Base-by-base conservation (phyloP, 140 eudicot genomes). In the Oenanthe javanica region DNA sequence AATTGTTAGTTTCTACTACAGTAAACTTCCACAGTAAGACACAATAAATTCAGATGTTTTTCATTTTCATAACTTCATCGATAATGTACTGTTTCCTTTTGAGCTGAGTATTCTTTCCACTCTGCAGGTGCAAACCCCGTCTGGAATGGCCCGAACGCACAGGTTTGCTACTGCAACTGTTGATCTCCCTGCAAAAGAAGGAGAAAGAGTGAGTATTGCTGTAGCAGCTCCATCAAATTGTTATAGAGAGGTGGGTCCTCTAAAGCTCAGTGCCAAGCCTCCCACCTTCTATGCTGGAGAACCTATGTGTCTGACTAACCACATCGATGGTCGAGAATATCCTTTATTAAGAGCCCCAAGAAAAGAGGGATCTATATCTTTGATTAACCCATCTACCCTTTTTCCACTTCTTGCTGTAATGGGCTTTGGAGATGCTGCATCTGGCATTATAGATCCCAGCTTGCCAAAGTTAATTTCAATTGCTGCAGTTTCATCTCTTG, bases 141-240 rank as follows among this genome's bases (percentile, higher is more conserved):
- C 97, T 83, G 97, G 97, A 78, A 77, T 79, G 83, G 99, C 98
- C 50, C 89, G 98, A 82, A 96, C 99, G 23, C 91, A 96, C 84
- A 91, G 89, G 63, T 96, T 96, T 86, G 99, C 99, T 23, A 96
- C 99, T 82, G 91, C 91, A 87, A 88, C 99, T 83, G 93, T 89
- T 78, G 96, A 96, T 78, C 93, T 96, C 71, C 99, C 98, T 71
- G 99, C 97, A 79, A 93, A 89, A 82, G 86, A 88, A 88, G 99
- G 99, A 63, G 99, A 96, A 81, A 93, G 98, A 72, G 97, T 96
- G 40, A 96, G 98, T 80, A 85, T 96, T 78, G 92, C 98, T 70
- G 84, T 88, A 80, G 99, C 99, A 81, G 98, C 99, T 82, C 99
- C 99, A 72, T 84, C 90, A 63, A 91, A 66, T 84, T 88, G 85